phyloP scores from a whole-genome alignment of 257 asterid species.

The Salvia miltiorrhiza region DNA sequence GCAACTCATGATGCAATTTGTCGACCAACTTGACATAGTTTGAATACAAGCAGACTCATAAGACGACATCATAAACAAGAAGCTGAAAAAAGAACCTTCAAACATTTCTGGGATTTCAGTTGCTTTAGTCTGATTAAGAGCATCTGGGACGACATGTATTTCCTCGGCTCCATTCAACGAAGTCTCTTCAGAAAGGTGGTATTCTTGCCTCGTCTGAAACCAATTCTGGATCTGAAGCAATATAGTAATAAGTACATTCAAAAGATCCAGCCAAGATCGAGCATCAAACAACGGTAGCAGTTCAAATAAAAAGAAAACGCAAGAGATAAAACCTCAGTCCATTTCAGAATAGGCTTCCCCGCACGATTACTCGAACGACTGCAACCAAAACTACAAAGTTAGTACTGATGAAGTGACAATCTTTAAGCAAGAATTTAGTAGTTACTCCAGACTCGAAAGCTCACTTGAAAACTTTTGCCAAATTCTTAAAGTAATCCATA shows the following conservation, averaged over 20 bases:
- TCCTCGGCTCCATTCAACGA: constrained; percentile 28
- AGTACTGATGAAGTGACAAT: neutral
- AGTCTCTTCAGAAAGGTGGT: constrained; percentile 23
- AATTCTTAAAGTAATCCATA: constrained; percentile 46
- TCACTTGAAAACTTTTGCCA: constrained; percentile 66
- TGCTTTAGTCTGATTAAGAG: constrained; percentile 21
- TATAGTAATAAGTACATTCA: neutral
- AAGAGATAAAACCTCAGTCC: constrained; percentile 61
- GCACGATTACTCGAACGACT: constrained; percentile 69
- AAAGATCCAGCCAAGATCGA: constrained; percentile 9
- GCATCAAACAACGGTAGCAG: neutral
- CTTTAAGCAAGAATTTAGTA: constrained; percentile 12
- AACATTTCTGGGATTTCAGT: constrained; percentile 18
- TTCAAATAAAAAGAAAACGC: constrained; percentile 19
- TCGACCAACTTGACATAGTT: neutral
- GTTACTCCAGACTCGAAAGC: constrained; percentile 6
- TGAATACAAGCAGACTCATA: neutral
- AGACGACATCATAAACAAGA: neutral
- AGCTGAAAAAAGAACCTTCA: constrained; percentile 34
- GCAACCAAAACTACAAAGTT: constrained; percentile 20
- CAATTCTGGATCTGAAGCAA: constrained; percentile 57
- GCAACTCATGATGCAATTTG: neutral
- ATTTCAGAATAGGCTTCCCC: constrained; percentile 68
- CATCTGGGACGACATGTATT: constrained; percentile 24
- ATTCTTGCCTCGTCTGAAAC: constrained; percentile 48